Base-by-base conservation (phyloP, 2,329 filamentous ascomycete genomes). In the Talaromyces funiculosus region DNA sequence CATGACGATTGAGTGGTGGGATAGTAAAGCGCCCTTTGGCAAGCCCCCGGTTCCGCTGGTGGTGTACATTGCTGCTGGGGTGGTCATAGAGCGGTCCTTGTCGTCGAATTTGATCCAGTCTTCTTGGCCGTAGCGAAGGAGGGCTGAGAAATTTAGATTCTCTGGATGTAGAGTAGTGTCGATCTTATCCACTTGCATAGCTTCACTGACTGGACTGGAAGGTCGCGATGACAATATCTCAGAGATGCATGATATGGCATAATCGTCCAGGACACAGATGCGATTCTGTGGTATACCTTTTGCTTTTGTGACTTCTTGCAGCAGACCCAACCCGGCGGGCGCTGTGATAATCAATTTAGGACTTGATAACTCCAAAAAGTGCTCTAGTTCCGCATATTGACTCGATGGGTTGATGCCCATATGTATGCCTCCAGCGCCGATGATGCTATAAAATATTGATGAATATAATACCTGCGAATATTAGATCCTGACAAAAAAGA, bases 11-110 rank as follows among this genome's bases (percentile, higher is more conserved):
- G 85, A 85, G 64, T 79, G 74, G 67, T 88, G 85, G 0, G 82
- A 81, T 56, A 86, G 71, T 64, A 81, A 76, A 4, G 84, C 82
- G 0, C 82, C 83, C 67, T 87, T 87, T 5, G 84, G 84, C 3
- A 86, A 69, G 0, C 83, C 83, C 0, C 84, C 85, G 0, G 84
- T 87, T 1, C 84, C 84, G 49, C 79, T 83, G 62, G 80, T 84
- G 66, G 82, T 84, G 60, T 75, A 77, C 71, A 77, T 78, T 67
- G 71, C 81, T 24, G 75, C 84, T 20, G 72, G 77, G 7, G 79
- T 86, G 65, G 70, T 76, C 67, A 77, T 80, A 65, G 73, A 77
- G 57, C 64, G 70, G 22, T 60, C 68, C 65, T 71, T 76, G 62
- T 75, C 72, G 61, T 78, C 69, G 72, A 79, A 81, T 18, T 69